Evolutionary conservation across 108 stramenopile genomes (phyloP), one percentile per base, ranked within the genome.

Genomic region (Pseudonitzschia multiseries): DNA sequence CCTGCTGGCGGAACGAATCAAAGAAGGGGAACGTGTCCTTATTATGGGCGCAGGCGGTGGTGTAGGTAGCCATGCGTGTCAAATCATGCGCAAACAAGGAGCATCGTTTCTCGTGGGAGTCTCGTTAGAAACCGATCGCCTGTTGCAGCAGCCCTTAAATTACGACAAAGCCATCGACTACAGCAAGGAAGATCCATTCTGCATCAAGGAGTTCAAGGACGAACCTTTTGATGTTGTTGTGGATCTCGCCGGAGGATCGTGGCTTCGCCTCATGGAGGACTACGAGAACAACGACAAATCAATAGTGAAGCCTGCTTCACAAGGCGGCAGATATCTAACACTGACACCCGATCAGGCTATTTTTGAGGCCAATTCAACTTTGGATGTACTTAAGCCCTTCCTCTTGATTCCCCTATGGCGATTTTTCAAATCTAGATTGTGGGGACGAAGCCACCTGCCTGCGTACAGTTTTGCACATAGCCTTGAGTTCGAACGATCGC

Each of bases 41-140:
- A 74, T 89, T 6, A 69, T 83, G 52, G 88, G 88, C 12, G 88
- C 88, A 14, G 82, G 84, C 20, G 88, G 88, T 56, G 88, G 88
- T 13, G 75, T 85, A 1, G 86, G 88, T 40, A 80, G 79, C 43
- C 85, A 86, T 67, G 33, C 80, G 17, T 76, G 74, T 57, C 88
- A 89, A 70, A 22, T 80, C 17, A 74, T 78, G 20, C 44, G 84
- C 0, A 40, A 69, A 12, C 36, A 75, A 28, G 79, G 81, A 17
- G 88, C 83, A 24, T 77, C 81, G 8, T 83, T 69, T 43, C 65
- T 89, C 29, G 83, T 70, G 21, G 85, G 83, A 21, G 82, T 80
- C 29, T 82, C 83, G 20, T 60, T 57, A 40, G 62, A 68, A 63
- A 63, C 79, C 4, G 68, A 86, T 28, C 72, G 84, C 31, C 32